Base-by-base conservation (phyloP, 2,329 filamentous ascomycete species). In the Verticillium tricorpus region DNA sequence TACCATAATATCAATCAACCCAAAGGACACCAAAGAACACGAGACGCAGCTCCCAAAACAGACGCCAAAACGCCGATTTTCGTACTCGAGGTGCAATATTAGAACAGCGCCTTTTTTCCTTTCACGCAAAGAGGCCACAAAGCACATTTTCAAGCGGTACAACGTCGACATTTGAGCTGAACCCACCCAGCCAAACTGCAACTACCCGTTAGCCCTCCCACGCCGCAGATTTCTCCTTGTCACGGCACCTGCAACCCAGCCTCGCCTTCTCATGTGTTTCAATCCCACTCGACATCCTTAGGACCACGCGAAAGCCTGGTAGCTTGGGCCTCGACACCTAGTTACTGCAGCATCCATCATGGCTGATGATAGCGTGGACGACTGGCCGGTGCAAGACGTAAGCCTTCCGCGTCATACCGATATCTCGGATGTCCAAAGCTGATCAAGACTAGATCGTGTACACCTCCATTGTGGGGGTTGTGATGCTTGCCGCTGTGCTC, bases 401-500 rank as follows among this genome's bases (percentile, higher is more conserved):
- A 63, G 76, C 69, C 17, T 9, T 25, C 5, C 12, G 2, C 14
- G 8, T 5, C 17, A 34, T 3, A 11, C 35, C 9, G 3, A n/a
- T 8, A 28, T 59, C 12, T 37, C 15, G 2, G 8, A 15, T 7
- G 9, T 7, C 14, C 11, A 31, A 39, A 5, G 60, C 67, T 74
- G 34, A 72, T 57, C 9, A 3, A 8, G 12, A 6, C 28, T 57
- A 98, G 92, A 93, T 97, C 68, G 80, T 94, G 61, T 97, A 96
- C 73, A 89, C 93, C 9, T 80, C 88, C 61, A 89, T 97, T 67
- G 84, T 97, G 39, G 91, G 91, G 19, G 76, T 89, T 7, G 81
- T 97, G 58, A 92, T 97, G 88, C 70, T 95, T 28, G 91, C 90
- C 63, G 94, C 94, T 2, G 82, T 93, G 34, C 80, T 98, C 9